phyloP scores from a whole-genome alignment of 352 stramenopile genomes.

The Globisporangium nagaii region DNA sequence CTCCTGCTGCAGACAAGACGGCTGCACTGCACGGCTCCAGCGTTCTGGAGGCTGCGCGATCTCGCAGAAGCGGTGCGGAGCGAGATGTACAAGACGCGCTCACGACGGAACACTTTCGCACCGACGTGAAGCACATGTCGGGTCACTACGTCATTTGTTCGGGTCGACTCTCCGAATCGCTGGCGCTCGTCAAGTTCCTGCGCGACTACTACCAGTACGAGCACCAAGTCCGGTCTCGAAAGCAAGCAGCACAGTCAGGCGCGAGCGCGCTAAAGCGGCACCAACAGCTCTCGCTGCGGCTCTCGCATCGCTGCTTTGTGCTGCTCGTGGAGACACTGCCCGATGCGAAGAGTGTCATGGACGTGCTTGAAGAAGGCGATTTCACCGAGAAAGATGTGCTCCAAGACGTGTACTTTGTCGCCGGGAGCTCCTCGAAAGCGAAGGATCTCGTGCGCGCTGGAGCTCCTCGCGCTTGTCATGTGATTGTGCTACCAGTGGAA shows the following conservation, averaged over 20 bases:
- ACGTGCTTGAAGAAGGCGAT: constrained; percentile 9
- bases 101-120: constrained; percentile 23
- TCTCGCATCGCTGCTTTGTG: constrained; percentile 8
- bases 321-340: constrained; percentile 14
- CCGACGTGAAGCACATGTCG: constrained; percentile 12
- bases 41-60: constrained; percentile 5
- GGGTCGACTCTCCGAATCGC: constrained; percentile 2
- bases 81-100: constrained; percentile 21
- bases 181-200: constrained; percentile 11
- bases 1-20: neutral
- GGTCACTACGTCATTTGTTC: constrained; percentile 29
- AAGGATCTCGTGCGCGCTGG: constrained; percentile 24
- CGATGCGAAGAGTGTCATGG: constrained; percentile 17
- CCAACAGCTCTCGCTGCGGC: neutral
- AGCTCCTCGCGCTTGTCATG: constrained; percentile 17
- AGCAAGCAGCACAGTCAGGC: neutral
- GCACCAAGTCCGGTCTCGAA: neutral
- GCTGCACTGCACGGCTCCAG: neutral
- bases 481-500: constrained; percentile 24
- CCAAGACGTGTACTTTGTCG: constrained; percentile 24
- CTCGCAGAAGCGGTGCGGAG: constrained; percentile 3
- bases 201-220: constrained; percentile 8
- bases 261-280: neutral
- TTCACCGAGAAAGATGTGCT: constrained; percentile 14
- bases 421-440: constrained; percentile 18